Evolutionary conservation across 768 basidiomycete species (phyloP).

Genomic region (Chalciporus pseudorubinellus): DNA sequence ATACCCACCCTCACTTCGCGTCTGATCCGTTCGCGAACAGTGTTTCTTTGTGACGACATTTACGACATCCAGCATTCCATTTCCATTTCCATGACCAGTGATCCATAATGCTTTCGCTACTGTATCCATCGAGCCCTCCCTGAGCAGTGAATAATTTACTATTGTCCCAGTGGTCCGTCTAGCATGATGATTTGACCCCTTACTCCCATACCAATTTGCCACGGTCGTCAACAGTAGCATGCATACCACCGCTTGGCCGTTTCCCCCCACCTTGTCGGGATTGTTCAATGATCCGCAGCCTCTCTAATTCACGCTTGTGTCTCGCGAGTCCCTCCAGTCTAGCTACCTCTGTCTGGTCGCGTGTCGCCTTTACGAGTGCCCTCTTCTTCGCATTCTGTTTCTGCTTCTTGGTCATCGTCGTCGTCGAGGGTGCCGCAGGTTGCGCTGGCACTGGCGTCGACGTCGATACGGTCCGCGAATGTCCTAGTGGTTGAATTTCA

Average conservation of each 20-base stretch:
- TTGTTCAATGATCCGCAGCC: conserved; percentile 47
- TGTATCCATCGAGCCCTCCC: conserved; percentile 8
- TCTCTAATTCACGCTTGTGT: conserved; percentile 63
- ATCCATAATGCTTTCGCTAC: conserved; percentile 11
- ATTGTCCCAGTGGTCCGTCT: conserved; percentile 1
- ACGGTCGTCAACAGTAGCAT: conserved; percentile 51
- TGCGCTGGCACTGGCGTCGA: conserved; percentile 11
- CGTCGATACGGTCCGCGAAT: conserved; percentile 9
- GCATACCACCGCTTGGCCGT: conserved; percentile 55
- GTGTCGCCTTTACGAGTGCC: conserved; percentile 57
- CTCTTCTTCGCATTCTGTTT: conserved; percentile 62
- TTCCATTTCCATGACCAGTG: conserved; percentile 11
- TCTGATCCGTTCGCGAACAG: conserved; percentile 7
- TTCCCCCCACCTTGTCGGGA: conserved; percentile 27
- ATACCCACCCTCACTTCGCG: conserved; percentile 10
- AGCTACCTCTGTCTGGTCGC: conserved; percentile 50
- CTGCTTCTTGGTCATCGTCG: conserved; percentile 62
- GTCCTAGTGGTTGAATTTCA: conserved; percentile 16
- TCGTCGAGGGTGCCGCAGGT: conserved; percentile 35
- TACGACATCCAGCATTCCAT: conserved; percentile 21
- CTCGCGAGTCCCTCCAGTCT: conserved; percentile 49
- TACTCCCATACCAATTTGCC: conserved; percentile 61
- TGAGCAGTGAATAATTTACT: conserved; percentile 24
- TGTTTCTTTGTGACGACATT: conserved; percentile 15
- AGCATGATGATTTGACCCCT: conserved; percentile 7